Conservation (phyloP, 176 grass and related monocot species). For the Phyllostachys edulis region DNA sequence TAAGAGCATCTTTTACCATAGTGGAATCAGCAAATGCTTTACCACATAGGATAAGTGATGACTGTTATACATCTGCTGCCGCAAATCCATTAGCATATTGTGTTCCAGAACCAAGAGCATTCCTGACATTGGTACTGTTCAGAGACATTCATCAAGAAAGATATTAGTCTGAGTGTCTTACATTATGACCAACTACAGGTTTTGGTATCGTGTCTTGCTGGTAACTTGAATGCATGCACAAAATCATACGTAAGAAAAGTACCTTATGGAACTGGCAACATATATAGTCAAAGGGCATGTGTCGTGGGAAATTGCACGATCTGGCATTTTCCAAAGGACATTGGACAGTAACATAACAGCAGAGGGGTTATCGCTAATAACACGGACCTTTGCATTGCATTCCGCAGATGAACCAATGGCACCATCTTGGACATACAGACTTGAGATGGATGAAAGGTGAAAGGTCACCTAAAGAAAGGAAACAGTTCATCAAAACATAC, state of each 20-base stretch:
- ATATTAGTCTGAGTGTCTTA: neutral
- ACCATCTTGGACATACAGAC: constrained; percentile 78
- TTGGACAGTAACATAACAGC: constrained; percentile 56
- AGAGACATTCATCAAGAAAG: constrained; percentile 23
- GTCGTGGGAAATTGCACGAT: constrained; percentile 84
- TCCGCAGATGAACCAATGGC: constrained; percentile 61
- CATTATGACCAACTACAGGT: neutral
- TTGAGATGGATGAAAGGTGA: constrained; percentile 77
- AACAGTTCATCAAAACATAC: neutral
- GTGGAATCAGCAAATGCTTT: constrained; percentile 69
- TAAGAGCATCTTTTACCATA: constrained; percentile 63
- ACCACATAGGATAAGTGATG: constrained; percentile 77
- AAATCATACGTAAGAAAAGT: constrained; percentile 22
- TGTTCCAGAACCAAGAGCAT: constrained; percentile 53
- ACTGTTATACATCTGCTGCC: constrained; percentile 72
- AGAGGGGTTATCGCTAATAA: constrained; percentile 80
- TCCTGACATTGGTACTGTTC: constrained; percentile 64
- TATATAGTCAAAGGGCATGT: constrained; percentile 84
- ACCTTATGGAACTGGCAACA: constrained; percentile 91
- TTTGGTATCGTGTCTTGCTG: neutral
- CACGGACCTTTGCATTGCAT: constrained; percentile 84
- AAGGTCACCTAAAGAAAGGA: constrained; percentile 62
- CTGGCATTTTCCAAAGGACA: constrained; percentile 65
- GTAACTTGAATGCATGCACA: constrained; percentile 11
- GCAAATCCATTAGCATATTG: constrained; percentile 66